Evolutionary conservation across 2,329 filamentous ascomycete genomes (phyloP).

Genomic region (Penicillium concentricum): DNA sequence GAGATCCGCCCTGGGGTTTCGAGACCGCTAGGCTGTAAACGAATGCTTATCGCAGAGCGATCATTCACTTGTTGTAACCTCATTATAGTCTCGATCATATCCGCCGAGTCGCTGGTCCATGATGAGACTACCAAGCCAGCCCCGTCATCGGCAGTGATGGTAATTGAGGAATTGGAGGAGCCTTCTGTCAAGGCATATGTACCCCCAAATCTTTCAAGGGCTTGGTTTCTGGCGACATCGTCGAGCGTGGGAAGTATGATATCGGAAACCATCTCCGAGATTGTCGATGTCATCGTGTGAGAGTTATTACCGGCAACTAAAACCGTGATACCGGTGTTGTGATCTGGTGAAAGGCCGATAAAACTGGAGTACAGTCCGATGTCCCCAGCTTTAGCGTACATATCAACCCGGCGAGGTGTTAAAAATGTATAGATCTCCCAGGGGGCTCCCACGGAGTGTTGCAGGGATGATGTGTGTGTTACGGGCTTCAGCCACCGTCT

Average conservation of each 20-base stretch:
- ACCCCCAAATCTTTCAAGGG: constrained; percentile 16
- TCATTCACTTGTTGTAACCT: constrained; percentile 3
- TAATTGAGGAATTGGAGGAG: constrained; percentile 17
- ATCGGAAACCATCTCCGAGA: constrained; percentile 18
- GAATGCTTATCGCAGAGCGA: constrained; percentile 15
- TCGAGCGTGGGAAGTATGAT: constrained; percentile 22
- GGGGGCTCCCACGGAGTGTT: constrained; percentile 43
- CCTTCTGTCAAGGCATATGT: constrained; percentile 9
- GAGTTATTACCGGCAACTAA: constrained; percentile 19
- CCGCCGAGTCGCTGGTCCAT: constrained; percentile 21
- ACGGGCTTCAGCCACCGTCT: constrained; percentile 49
- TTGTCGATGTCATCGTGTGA: constrained; percentile 2
- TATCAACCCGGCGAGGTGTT: constrained; percentile 17
- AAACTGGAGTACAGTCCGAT: constrained; percentile 24
- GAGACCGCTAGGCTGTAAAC: constrained; percentile 27
- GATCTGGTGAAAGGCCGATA: constrained; percentile 26
- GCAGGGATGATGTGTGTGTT: constrained; percentile 38
- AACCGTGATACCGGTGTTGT: constrained; percentile 25
- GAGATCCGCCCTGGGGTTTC: constrained; percentile 10
- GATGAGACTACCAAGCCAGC: constrained; percentile 17
- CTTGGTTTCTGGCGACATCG: constrained; percentile 23
- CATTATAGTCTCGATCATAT: constrained; percentile 18
- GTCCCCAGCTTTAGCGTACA: constrained; percentile 30
- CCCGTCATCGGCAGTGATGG: constrained; percentile 19
- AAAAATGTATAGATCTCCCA: constrained; percentile 42